Conservation (phyloP, 2,329 filamentous ascomycete genomes). For the Beauveria sp. region DNA sequence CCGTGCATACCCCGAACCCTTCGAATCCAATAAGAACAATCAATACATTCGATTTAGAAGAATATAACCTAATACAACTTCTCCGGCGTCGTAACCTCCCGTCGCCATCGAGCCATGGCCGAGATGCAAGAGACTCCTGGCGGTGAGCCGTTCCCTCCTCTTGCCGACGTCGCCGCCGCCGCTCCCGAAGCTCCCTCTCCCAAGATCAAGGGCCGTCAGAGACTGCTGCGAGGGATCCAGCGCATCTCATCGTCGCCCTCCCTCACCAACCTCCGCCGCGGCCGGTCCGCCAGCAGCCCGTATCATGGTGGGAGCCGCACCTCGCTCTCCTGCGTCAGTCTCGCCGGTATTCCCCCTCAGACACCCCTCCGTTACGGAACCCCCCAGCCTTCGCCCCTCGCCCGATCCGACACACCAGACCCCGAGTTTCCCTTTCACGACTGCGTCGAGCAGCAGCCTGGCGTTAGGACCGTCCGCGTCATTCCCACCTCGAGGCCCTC, state of each 20-base stretch:
- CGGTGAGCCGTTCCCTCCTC: constrained; percentile 15
- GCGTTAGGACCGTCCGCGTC: constrained; percentile 44
- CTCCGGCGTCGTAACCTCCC: background rate
- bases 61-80: background rate
- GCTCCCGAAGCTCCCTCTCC: constrained; percentile 20
- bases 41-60: background rate
- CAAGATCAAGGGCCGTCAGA: constrained; percentile 61
- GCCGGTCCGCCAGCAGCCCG: constrained; percentile 60
- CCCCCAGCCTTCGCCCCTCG: constrained; percentile 34
- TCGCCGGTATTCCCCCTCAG: constrained; percentile 31
- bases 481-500: constrained; percentile 29
- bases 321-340: constrained; percentile 47
- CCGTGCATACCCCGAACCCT: background rate
- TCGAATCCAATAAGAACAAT: background rate
- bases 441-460: constrained; percentile 40
- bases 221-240: constrained; percentile 65
- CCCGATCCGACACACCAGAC: constrained; percentile 31
- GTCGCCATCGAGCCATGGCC: constrained; percentile 7
- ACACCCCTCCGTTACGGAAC: constrained; percentile 24
- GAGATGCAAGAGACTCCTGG: constrained; percentile 19
- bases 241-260: constrained; percentile 77
- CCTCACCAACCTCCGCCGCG: constrained; percentile 54
- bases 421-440: constrained; percentile 34
- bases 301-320: constrained; percentile 43
- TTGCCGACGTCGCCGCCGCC: constrained; percentile 6